Percentiles rank a stretch among this genome's conserved stretches.
These are phyloP conservation scores for Penicillium nordicum DNA, from an alignment of 2,329 filamentous ascomycete genomes.

Conservation along the genomic window DNA sequence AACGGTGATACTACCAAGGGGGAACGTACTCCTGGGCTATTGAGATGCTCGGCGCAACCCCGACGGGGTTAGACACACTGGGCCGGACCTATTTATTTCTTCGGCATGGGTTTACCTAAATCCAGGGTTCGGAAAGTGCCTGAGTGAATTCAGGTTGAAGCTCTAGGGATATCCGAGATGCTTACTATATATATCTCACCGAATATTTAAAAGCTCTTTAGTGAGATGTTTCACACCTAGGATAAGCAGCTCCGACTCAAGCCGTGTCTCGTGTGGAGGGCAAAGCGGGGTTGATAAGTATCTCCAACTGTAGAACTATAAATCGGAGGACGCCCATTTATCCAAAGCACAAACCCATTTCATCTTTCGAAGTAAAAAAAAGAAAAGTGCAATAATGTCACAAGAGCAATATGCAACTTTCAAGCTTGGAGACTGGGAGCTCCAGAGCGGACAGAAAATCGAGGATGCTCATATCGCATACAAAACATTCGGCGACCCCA, in stretches of 20 bases:
- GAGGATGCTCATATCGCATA: constrained; percentile 68
- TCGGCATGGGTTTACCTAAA: neutral
- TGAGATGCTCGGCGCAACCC: neutral
- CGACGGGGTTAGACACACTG: neutral
- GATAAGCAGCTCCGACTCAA: constrained; percentile 6
- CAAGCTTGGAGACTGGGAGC: constrained; percentile 62
- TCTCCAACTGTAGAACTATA: constrained; percentile 11
- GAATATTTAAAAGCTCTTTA: neutral
- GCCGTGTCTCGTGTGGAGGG: constrained; percentile 12
- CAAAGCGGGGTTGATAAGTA: constrained; percentile 17
- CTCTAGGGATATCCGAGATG: neutral
- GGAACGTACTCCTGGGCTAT: neutral
- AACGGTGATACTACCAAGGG: too few relatives aligned
- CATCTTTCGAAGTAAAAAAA: neutral
- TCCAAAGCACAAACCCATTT: neutral
- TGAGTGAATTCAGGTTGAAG: neutral
- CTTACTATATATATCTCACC: neutral
- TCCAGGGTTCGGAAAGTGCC: neutral
- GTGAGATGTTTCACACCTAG: neutral
- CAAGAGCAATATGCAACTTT: constrained; percentile 47
- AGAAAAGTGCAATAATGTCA: constrained; percentile 12
- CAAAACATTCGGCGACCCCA: constrained; percentile 67
- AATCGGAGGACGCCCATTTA: neutral
- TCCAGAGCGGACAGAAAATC: constrained; percentile 63
- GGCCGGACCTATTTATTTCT: neutral